These are phyloP conservation scores for Podospora tetraspora DNA, from an alignment of 495 filamentous ascomycete genomes.

Conservation along the genomic window DNA sequence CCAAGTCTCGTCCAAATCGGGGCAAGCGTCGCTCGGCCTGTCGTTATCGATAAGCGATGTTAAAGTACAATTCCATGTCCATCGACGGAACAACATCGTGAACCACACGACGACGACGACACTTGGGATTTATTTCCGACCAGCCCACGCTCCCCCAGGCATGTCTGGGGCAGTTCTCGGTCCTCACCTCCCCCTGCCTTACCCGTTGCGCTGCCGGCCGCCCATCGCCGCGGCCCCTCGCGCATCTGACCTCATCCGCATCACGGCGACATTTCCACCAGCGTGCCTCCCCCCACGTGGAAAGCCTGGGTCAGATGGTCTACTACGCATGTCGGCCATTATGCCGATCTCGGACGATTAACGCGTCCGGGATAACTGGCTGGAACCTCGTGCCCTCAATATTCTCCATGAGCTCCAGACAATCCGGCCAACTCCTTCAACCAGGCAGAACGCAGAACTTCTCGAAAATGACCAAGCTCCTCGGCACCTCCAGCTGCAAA, in stretches of 20 bases:
- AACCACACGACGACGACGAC: not conserved
- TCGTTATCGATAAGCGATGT: not conserved
- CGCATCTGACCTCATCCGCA: not conserved
- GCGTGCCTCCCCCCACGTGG: not conserved
- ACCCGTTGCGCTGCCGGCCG: not conserved
- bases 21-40: not conserved
- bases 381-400: not conserved
- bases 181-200: not conserved
- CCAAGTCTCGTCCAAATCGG: not conserved
- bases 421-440: not conserved
- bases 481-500: not conserved
- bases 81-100: not conserved
- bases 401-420: not conserved
- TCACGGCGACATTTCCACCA: not conserved
- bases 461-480: not conserved
- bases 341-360: conserved; percentile 3
- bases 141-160: not conserved
- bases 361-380: not conserved
- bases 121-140: not conserved
- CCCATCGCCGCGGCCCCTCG: not conserved
- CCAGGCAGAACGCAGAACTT: not conserved
- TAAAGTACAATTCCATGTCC: not conserved
- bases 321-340: too few species aligned
- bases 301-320: conserved; percentile 3
- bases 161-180: not conserved